These are phyloP conservation scores for Russula abietina DNA, from an alignment of 768 basidiomycete species.

Conservation along the genomic window DNA sequence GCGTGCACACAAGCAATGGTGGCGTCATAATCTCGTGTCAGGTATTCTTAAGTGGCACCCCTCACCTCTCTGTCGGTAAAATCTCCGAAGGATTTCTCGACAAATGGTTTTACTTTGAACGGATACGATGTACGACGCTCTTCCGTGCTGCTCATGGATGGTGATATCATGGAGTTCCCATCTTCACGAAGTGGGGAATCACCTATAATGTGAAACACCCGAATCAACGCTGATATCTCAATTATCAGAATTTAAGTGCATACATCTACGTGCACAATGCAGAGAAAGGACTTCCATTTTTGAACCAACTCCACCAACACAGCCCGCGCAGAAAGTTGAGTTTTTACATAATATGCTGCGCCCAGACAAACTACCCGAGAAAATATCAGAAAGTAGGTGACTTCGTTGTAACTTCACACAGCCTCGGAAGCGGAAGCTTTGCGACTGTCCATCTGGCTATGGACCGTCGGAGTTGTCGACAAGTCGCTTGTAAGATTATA, in stretches of 20 bases:
- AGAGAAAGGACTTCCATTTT: conserved; percentile 50
- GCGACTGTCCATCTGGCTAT: conserved; percentile 77
- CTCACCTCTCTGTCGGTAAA: not conserved
- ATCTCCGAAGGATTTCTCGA: conserved; percentile 57
- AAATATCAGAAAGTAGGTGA: conserved; percentile 49
- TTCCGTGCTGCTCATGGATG: conserved; percentile 70
- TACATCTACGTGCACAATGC: conserved; percentile 49
- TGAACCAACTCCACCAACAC: conserved; percentile 54
- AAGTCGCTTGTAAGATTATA: conserved; percentile 83
- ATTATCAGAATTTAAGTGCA: conserved; percentile 56
- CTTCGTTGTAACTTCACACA: conserved; percentile 72
- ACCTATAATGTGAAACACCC: not conserved
- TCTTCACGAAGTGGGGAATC: conserved; percentile 48
- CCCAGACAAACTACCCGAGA: not conserved
- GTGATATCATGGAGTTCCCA: conserved; percentile 63
- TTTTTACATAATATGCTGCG: not conserved
- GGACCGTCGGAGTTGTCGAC: conserved; percentile 54
- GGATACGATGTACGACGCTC: conserved; percentile 60
- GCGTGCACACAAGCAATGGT: conserved; percentile 63
- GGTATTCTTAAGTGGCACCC: conserved; percentile 34
- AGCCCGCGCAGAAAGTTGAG: conserved; percentile 49
- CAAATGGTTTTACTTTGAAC: conserved; percentile 70
- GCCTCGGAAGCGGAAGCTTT: conserved; percentile 75
- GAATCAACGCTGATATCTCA: not conserved
- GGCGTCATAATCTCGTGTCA: conserved; percentile 76